A percentile compares a stretch with the other conserved stretches of the same genome.
Evolutionary conservation across 441 rosid genomes (phyloP).

Genomic region (Codiaeum variegatum): DNA sequence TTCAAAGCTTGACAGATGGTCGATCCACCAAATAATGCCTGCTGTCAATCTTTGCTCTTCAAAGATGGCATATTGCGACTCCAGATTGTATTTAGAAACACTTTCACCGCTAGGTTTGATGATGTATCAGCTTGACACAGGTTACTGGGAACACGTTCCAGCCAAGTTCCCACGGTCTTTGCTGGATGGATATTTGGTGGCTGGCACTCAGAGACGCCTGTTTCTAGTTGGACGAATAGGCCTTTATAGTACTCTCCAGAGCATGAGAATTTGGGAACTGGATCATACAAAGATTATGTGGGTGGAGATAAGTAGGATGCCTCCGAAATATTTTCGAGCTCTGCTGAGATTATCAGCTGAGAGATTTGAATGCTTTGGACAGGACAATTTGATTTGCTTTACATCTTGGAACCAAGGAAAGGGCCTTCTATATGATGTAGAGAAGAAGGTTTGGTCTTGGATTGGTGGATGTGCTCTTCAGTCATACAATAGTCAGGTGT

Average conservation of each 20-base stretch:
- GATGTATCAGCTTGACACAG: slow-evolving; percentile 75
- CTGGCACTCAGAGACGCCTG: slow-evolving; percentile 81
- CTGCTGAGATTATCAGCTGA: slow-evolving; percentile 86
- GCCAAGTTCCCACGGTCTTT: slow-evolving; percentile 88
- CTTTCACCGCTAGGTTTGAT: slow-evolving; percentile 94
- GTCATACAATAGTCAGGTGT: slow-evolving; percentile 87
- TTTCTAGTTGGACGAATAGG: slow-evolving; percentile 93
- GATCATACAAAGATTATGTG: slow-evolving; percentile 70
- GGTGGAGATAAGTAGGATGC: slow-evolving; percentile 96
- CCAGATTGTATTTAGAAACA: slow-evolving; percentile 79
- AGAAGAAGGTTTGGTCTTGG: slow-evolving; percentile 91
- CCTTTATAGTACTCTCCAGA: slow-evolving; percentile 80
- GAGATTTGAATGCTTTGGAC: slow-evolving; percentile 93
- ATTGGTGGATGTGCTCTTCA: slow-evolving; percentile 92
- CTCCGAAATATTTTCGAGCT: slow-evolving; percentile 76
- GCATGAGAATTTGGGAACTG: slow-evolving; percentile 95
- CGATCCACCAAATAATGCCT: slow-evolving; percentile 84
- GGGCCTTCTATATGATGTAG: slow-evolving; percentile 77
- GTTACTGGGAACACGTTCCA: slow-evolving; percentile 90
- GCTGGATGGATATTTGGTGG: slow-evolving; percentile 89
- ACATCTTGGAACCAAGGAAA: slow-evolving; percentile 95
- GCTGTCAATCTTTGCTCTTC: slow-evolving; percentile 95
- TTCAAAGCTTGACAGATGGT: slow-evolving; percentile 71
- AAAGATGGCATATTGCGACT: slow-evolving; percentile 91
- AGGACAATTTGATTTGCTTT: slow-evolving; percentile 86